Base-by-base conservation (phyloP, 2,329 filamentous ascomycete species). In the Fulvia fulva region DNA sequence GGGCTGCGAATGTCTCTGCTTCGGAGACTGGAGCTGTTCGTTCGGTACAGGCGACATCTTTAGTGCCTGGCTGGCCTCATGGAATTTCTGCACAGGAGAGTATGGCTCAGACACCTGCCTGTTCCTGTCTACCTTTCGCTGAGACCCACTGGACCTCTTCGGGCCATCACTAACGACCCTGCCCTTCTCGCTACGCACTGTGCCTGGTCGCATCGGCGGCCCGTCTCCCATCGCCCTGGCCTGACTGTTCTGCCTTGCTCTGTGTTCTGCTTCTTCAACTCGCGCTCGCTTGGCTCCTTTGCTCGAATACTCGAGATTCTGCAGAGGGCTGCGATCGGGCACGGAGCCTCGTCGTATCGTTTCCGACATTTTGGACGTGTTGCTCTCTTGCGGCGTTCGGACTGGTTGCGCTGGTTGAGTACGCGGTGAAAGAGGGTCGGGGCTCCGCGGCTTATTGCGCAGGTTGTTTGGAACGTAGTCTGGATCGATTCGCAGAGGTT, bases 211-310 rank as follows among this genome's bases (percentile, higher is more conserved):
- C 23, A 59, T 41, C 26, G 60, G 46, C 3, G 62, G 62, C 9
- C 56, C 50, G 7, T 66, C 62, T 23, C 58, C 60, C 53, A 45
- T 50, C 8, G 47, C 55, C 25, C 59, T 46, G 14, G 56, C 55
- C 30, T 57, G 25, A 46, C 61, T 66, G 43, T 56, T 81, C 68
- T 93, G 87, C 65, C 86, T 83, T 19, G 87, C 83, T 45, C 84
- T 83, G 65, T 86, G 81, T 73, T 97, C 93, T 5, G 91, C 91
- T 67, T 93, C 89, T 71, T 91, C 84, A 4, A 93, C 85, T 49
- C 90, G 83, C 8, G 91, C 91, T 63, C 93, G 84, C 74, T 96
- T 95, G 75, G 97, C 92, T 76, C 97, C 92, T 74, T 97, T 97
- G 73, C 89, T 96, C 74, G 97, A 93, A 70, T 90, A 85, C 78